Evolutionary conservation across 2,329 filamentous ascomycete genomes (phyloP).

Genomic region (Trichoderma citrinoviride): DNA sequence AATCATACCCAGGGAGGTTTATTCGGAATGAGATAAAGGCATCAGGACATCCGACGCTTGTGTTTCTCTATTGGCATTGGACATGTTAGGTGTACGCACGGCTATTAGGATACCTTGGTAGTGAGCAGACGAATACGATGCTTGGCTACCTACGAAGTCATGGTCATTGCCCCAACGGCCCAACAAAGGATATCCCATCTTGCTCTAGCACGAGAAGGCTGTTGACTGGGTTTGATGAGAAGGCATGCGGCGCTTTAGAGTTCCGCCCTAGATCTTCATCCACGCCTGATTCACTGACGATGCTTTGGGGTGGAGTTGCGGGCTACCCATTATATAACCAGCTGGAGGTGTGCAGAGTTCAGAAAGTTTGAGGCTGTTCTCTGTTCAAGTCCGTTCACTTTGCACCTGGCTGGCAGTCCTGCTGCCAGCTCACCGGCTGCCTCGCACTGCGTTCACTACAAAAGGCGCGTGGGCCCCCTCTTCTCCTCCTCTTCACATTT

Average conservation of each 20-base stretch:
- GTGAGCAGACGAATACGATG: not conserved
- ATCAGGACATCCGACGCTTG: slow-evolving; percentile 3
- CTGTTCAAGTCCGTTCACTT: too few relatives aligned
- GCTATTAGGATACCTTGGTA: not conserved
- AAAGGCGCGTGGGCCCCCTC: too few relatives aligned
- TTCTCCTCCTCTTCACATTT: not conserved
- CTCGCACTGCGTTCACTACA: too few relatives aligned
- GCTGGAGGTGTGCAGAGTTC: too few relatives aligned
- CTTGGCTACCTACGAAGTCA: not conserved
- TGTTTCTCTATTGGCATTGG: not conserved
- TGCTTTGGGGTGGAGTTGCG: not conserved
- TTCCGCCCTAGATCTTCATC: not conserved
- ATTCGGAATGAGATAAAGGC: slow-evolving; percentile 4
- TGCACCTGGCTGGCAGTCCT: too few relatives aligned
- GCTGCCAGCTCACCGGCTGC: too few relatives aligned
- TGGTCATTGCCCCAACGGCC: too few relatives aligned
- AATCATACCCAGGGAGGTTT: slow-evolving; percentile 16
- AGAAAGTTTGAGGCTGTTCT: too few relatives aligned
- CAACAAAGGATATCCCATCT: too few relatives aligned
- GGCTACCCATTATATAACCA: too few relatives aligned
- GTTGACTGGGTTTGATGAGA: not conserved
- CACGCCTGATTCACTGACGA: slow-evolving; percentile 5
- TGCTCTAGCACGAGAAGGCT: too few relatives aligned
- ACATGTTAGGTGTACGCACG: not conserved
- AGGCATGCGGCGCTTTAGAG: not conserved